Evolutionary conservation across 148 eudicot species (phyloP).

Genomic region (Cornus suecica): DNA sequence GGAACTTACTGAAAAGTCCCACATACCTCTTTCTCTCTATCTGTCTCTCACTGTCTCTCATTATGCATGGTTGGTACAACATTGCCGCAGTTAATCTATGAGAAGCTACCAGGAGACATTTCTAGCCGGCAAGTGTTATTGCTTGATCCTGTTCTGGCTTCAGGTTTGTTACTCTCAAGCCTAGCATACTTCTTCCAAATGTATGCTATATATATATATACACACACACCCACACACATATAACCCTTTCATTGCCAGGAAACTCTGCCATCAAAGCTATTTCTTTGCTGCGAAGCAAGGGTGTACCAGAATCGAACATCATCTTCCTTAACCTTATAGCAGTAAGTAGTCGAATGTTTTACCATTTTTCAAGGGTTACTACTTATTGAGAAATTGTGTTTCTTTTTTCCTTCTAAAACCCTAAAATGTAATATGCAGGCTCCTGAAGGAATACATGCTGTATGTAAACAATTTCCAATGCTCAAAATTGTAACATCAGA

Average conservation of each 20-base stretch:
- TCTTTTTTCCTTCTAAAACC: background rate
- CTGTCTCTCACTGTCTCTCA: background rate
- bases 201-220: no score
- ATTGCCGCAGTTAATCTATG: constrained; percentile 50
- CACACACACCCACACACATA: no score
- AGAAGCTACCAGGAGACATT: constrained; percentile 64
- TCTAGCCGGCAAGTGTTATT: constrained; percentile 59
- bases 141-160: constrained; percentile 66
- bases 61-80: constrained; percentile 1
- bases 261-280: constrained; percentile 64
- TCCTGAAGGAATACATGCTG: constrained; percentile 61
- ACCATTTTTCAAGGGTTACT: background rate
- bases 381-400: background rate
- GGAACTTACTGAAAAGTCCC: background rate
- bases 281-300: constrained; percentile 52
- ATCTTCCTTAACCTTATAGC: constrained; percentile 68
- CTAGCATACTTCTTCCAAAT: background rate
- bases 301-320: constrained; percentile 64
- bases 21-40: background rate
- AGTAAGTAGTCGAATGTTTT: constrained; percentile 36
- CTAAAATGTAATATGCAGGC: constrained; percentile 35
- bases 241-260: constrained; percentile 27
- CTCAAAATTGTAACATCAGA: constrained; percentile 64
- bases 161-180: constrained; percentile 30
- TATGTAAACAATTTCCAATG: constrained; percentile 51